Evolutionary conservation across 331 rosid species (phyloP), one percentile per base, ranked within the genome.

Genomic region (Dryas integrifolia): DNA sequence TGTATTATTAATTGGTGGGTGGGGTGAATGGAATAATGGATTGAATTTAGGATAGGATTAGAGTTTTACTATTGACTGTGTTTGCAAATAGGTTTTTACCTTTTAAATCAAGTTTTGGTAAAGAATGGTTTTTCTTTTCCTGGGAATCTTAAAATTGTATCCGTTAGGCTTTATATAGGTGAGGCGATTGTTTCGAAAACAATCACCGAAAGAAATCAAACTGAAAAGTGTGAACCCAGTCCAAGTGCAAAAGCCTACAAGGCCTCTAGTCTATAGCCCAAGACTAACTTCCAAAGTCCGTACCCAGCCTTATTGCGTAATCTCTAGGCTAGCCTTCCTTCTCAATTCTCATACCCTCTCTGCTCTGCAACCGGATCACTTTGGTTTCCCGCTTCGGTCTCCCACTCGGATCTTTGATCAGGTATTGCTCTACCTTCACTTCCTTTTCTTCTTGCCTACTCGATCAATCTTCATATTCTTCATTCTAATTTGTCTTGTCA

Each of bases 301-400:
- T 4, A 21, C 24, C 24, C 24, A 21, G 24, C 24, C 15, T 21
- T 21, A 41, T 46, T 1, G 86, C 86, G 83, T 72, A 26, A 3
- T 5, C 47, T 71, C 8, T 38, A 74, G 65, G 81, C 86, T 30
- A 30, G 58, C 48, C 57, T 16, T 26, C 49, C 7, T 55, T 21
- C 30, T 14, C 9, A 44, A 18, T 55, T 21, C 30, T 14, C 9
- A 44, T 35, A 45, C 13, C 71, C 72, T 46, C 72, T n/a, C 69
- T 47, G 64, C 53, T 67, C 48, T 38, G 51, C 74, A 59, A 61
- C 70, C 75, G 45, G 60, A 80, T 71, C 78, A 65, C 59, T 30
- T 30, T 30, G 35, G 2, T 30, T 30, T 30, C 79, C 62, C 13
- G 15, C 67, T 53, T n/a, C 18, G 65, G 44, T 75, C 73, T 12